Conservation (phyloP, 495 filamentous ascomycete species). For the Trichoderma gamsii region DNA sequence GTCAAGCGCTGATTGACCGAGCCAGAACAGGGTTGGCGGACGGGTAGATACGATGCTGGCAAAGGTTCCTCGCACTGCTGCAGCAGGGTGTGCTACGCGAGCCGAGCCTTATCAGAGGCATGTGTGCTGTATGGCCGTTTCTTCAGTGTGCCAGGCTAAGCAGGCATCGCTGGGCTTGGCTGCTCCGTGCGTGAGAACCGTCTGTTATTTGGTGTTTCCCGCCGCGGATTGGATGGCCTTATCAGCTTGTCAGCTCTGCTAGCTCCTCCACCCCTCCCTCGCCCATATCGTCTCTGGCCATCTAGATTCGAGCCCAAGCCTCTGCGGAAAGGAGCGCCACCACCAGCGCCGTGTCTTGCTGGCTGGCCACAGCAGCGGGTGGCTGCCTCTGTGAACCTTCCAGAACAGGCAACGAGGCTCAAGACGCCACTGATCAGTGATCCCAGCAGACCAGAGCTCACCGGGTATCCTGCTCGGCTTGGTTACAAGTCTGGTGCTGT, state of each 20-base stretch:
- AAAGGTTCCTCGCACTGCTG: not conserved
- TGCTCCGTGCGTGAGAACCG: not conserved
- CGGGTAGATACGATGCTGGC: not conserved
- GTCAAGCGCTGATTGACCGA: not conserved
- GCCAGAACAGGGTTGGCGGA: not conserved
- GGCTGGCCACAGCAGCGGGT: not conserved
- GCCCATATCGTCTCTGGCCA: not conserved
- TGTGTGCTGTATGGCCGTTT: not conserved
- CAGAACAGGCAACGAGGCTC: not conserved
- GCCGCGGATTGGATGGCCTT: not conserved
- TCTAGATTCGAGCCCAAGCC: not conserved
- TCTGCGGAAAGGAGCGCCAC: not conserved
- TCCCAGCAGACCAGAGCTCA: not conserved
- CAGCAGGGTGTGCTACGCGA: not conserved
- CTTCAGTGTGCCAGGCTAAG: not conserved
- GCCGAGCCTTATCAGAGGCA: not conserved
- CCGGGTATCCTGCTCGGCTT: not conserved
- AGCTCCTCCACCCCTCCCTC: not conserved
- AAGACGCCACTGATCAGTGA: not conserved
- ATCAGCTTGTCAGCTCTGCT: not conserved
- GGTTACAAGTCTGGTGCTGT: not conserved
- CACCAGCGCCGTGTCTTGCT: not conserved
- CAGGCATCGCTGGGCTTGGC: not conserved
- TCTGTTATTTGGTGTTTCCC: not conserved
- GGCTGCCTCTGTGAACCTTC: conserved; percentile 8